phyloP scores from a whole-genome alignment of 2,329 filamentous ascomycete species.

The Ceratocystis harringtonii region DNA sequence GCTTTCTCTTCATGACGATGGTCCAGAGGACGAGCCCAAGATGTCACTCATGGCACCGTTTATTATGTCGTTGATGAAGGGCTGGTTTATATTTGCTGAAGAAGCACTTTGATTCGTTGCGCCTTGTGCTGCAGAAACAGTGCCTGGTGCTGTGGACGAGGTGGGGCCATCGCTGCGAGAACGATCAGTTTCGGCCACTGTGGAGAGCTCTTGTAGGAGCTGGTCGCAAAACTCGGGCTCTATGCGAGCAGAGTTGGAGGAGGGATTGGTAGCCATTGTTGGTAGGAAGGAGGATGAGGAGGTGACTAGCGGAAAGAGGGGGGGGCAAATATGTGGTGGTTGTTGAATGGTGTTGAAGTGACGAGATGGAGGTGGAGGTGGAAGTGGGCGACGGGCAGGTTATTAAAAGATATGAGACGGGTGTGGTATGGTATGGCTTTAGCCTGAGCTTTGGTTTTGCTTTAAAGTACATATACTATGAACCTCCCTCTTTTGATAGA shows the following conservation, averaged over 20 bases:
- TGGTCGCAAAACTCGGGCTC: slow-evolving; percentile 15
- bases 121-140: background rate
- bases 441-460: too few species aligned
- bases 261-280: slow-evolving; percentile 7
- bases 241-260: slow-evolving; percentile 8
- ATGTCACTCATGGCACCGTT: slow-evolving; percentile 14
- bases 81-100: slow-evolving; percentile 14
- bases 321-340: background rate
- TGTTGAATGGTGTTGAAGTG: background rate
- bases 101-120: background rate
- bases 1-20: background rate
- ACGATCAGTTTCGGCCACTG: slow-evolving; percentile 11
- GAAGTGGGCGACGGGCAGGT: background rate
- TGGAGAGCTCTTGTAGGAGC: slow-evolving; percentile 15
- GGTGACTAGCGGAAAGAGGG: background rate
- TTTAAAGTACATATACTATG: too few species aligned
- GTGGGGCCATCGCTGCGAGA: background rate
- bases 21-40: background rate
- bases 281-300: background rate
- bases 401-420: background rate
- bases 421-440: background rate
- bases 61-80: slow-evolving; percentile 13
- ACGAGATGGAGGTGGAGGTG: background rate
- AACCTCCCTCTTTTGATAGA: background rate
- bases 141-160: slow-evolving; percentile 5